Base-by-base conservation (phyloP, 805 yeast genomes). In the Cyberlindnera euphorbiiphila region DNA sequence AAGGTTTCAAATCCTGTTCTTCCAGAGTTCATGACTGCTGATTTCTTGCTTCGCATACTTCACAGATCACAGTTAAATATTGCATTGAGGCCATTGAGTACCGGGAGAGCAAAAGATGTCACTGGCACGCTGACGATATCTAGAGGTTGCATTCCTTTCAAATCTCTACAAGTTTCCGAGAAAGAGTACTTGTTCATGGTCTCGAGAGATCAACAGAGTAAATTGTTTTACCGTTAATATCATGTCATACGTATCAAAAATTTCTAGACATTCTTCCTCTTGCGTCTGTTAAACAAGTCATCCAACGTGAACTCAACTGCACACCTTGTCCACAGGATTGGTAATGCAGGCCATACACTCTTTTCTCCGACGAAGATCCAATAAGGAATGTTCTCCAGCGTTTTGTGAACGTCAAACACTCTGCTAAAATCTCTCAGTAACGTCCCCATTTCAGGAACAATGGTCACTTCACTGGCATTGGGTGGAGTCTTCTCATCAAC, bases 291-390 rank as follows among this genome's bases (percentile, higher is more conserved):
- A 35, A 51, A 85, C 52, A 76, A 72, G 57, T 82, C 86, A 57
- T 89, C 96, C 38, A 91, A 66, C 18, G 88, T 83, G 61, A 83
- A 86, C 65, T 91, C 98, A 37, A 91, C 83, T 1, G 89, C 78
- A 52, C 96, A 85, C 32, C 98, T 68, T 1, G 95, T 83, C 78
- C 88, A 81, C 21, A 93, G 67, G 25, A 88, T 65, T 0, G 96
- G 86, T 43, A 86, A 68, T 35, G 86, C 74, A 1, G 96, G 95
- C 98, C 98, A 93, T 2, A 88, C 87, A 29, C 95, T 83, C 46
- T 83, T 69, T 59, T 91, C 97, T 5, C 98, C 98, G 22, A 89
- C 86, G 36, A 74, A 65, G 11, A 88, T 78, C 95, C 97, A 91
- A 55, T 87, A 86, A 5, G 87, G 83, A 16, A 88, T 81, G 57